Conservation (phyloP, 1,284 basidiomycete genomes). For the Porodaedalea pini region DNA sequence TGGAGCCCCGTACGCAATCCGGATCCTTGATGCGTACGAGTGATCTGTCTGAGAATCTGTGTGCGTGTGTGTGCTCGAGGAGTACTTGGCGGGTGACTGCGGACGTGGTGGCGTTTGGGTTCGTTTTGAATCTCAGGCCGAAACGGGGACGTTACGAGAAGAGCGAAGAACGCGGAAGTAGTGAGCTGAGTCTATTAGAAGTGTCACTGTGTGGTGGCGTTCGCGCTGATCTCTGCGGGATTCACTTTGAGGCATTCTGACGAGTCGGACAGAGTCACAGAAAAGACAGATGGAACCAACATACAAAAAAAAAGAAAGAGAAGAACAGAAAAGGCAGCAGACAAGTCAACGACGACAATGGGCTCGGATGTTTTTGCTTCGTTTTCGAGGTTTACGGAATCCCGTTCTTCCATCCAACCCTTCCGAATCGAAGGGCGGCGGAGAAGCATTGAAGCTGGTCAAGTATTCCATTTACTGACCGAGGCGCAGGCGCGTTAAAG, state of each 20-base stretch:
- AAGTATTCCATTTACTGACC: background rate
- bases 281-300: background rate
- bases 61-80: too few species aligned
- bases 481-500: too few species aligned
- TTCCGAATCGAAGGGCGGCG: background rate
- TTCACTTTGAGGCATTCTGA: background rate
- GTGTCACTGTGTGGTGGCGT: background rate
- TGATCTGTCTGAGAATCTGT: background rate
- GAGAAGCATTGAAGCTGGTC: background rate
- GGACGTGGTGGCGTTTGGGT: conserved; percentile 4
- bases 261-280: background rate
- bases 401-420: conserved; percentile 1
- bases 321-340: too few species aligned
- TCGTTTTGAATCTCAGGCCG: background rate
- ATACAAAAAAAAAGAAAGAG: too few species aligned
- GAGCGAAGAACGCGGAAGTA: conserved; percentile 2
- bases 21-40: background rate
- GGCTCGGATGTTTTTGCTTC: background rate
- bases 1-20: background rate
- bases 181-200: background rate
- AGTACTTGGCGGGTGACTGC: background rate
- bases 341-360: too few species aligned
- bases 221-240: background rate
- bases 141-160: background rate
- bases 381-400: background rate